Evolutionary conservation across 495 filamentous ascomycete genomes (phyloP), one percentile per base, ranked within the genome.

Genomic region (Glutinoglossum americanum): DNA sequence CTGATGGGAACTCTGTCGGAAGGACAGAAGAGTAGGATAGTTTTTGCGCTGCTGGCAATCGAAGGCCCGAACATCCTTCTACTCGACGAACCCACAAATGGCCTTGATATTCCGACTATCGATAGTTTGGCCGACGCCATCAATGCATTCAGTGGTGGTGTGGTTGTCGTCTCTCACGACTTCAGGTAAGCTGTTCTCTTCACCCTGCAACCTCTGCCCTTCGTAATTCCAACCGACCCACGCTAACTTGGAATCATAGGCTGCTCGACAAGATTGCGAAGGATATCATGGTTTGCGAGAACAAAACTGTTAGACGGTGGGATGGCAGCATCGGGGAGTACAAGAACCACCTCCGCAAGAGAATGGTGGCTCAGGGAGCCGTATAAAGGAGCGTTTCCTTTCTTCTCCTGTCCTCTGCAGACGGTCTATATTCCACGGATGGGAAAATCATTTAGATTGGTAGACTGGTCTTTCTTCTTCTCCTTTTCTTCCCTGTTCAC

Each of bases 221-320:
- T 41, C 21, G 19, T 11, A 19, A 28, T 49, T 26, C 41, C 19
- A 37, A 48, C 17, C n/a, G 19, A 35, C 2, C 13, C 6, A 7
- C 54, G 57, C 64, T 70, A 60, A 69, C 55, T 45, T 54, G 53
- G 54, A 55, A 19, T 5, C 49, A 41, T 62, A 90, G 87, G 75
- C 74, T 99, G 61, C 82, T 99, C 60, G 92, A 99, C 77, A 97
- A 94, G 77, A 99, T 99, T 68, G 92, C 92, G 62, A 99, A 97
- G 77, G 89, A 99, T 68, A 99, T 99, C 71, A 80, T 97, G 70
- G 92, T 99, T 37, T 99, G 92, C 72, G 93, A 99, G 72, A 83
- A 97, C 78, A 87, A 84, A 76, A 87, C 87, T 1, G 83, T 97
- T 61, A 80, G 77, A 62, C 71, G 79, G 62, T 99, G 92, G 92